Conservation (phyloP, 805 yeast genomes). For the Metschnikowia dekortorum region DNA sequence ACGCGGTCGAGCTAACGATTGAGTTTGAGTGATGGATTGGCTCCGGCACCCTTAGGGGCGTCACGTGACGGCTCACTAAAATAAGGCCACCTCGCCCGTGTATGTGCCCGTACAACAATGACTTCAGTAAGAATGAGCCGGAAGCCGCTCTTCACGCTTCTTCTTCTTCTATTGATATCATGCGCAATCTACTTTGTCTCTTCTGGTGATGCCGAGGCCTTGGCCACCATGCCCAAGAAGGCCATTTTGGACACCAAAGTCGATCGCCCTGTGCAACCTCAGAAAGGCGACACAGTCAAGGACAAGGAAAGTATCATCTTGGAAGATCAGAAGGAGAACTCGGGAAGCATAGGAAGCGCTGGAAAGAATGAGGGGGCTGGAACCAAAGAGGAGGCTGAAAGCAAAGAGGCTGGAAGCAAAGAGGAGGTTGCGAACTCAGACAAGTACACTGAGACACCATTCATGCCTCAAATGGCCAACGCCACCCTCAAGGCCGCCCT, state of each 20-base stretch:
- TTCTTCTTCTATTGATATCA: constrained; percentile 11
- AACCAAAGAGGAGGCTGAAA: no score
- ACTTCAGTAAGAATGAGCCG: constrained; percentile 5
- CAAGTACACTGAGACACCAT: constrained; percentile 41
- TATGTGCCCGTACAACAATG: not conserved
- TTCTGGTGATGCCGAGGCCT: constrained; percentile 12
- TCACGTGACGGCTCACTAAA: not conserved
- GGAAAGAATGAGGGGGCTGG: no score
- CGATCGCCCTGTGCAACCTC: not conserved
- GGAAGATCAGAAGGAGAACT: not conserved
- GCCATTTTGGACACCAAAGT: not conserved
- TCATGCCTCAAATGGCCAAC: constrained; percentile 94
- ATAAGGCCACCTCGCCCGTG: not conserved
- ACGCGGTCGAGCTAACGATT: no score
- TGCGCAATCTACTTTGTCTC: constrained; percentile 19
- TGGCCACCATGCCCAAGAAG: constrained; percentile 3
- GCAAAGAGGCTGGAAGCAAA: not conserved
- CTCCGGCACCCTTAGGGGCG: not conserved
- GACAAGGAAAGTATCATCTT: not conserved
- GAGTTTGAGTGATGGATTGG: no score
- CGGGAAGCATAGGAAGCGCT: not conserved
- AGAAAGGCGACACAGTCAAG: not conserved
- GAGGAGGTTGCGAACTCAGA: not conserved
- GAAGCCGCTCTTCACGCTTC: constrained; percentile 12
- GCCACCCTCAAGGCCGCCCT: constrained; percentile 76